Evolutionary conservation across 768 basidiomycete genomes (phyloP), one percentile per base, ranked within the genome.

Genomic region (Ramaria sp.): DNA sequence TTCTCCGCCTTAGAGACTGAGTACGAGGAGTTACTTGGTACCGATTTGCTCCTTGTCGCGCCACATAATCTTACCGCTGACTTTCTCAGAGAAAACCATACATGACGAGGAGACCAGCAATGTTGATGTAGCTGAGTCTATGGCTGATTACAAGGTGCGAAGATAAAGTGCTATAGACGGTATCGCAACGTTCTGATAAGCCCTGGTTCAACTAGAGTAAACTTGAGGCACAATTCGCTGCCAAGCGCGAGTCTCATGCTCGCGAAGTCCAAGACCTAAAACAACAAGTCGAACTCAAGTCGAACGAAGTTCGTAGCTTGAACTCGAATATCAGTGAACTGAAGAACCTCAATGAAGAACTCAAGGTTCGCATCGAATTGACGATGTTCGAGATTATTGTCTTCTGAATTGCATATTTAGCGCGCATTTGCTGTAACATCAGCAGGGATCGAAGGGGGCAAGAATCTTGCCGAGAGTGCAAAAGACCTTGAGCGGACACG

Each of bases 381-480:
- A 32, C 49, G 43, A 49, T 48, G 42, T 55, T 58, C 41, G 52
- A 48, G 51, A n/a, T 54, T 44, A 34, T 34, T 13, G 13, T 1
- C 3, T 34, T 34, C 32, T 58, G n/a, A 36, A 27, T 22, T 25
- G 30, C 59, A 48, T 20, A 41, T 48, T 38, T 59, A 98, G 94
- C 92, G 95, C 28, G 94, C 97, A 27, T 93, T 96, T 61, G 93
- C 92, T 49, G 92, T 93, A 49, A 95, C 95, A 12, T 94, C 95
- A 56, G 92, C 93, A 56, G 95, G 96, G 48, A 92, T 95, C 61
- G 92, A 95, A 66, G 94, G 94, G 51, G 93, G 94, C 47, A 96
- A 91, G 77, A 93, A 89, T 68, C 80, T 98, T 39, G 96, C 92
- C 28, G 91, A 96, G 72, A 93, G 92, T 63, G 92, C 95, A 2